These are phyloP conservation scores for Blastomyces percursus DNA, from an alignment of 2,329 filamentous ascomycete genomes.

Conservation along the genomic window DNA sequence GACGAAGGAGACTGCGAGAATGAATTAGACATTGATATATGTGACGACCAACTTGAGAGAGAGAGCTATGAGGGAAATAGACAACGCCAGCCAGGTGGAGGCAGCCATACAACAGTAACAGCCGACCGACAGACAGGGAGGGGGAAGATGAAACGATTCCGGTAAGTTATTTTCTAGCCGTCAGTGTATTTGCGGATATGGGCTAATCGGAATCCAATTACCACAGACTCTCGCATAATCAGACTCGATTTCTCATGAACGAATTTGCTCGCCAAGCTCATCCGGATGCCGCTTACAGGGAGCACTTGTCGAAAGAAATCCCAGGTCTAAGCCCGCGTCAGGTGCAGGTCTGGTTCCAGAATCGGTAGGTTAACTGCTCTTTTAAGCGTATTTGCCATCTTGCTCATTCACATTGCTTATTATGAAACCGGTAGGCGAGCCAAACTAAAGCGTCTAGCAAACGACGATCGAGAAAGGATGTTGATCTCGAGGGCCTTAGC, in stretches of 20 bases:
- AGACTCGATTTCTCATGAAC: constrained; percentile 95
- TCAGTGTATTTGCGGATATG: not conserved
- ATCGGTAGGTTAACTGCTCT: constrained; percentile 52
- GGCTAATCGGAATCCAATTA: constrained; percentile 1
- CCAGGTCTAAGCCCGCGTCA: constrained; percentile 83
- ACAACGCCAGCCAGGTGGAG: constrained; percentile 19
- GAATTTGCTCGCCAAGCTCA: constrained; percentile 93
- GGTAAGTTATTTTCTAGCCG: constrained; percentile 20
- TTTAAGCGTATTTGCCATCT: not conserved
- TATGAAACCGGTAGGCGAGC: constrained; percentile 38
- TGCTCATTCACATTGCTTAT: not conserved
- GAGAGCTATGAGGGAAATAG: constrained; percentile 5
- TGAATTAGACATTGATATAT: constrained; percentile 12
- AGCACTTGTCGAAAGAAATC: constrained; percentile 78
- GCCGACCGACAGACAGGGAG: constrained; percentile 25
- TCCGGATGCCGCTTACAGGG: constrained; percentile 81
- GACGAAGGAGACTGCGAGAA: constrained; percentile 10
- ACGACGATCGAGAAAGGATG: constrained; percentile 51
- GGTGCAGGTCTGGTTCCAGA: constrained; percentile 98
- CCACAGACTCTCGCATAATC: constrained; percentile 82
- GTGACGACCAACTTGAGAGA: not conserved
- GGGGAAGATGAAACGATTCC: constrained; percentile 36
- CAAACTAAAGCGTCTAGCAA: constrained; percentile 51
- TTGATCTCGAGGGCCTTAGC: constrained; percentile 49
- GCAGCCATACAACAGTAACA: constrained; percentile 20